Base-by-base conservation (phyloP, 768 basidiomycete genomes). In the Leccinellum albellum region DNA sequence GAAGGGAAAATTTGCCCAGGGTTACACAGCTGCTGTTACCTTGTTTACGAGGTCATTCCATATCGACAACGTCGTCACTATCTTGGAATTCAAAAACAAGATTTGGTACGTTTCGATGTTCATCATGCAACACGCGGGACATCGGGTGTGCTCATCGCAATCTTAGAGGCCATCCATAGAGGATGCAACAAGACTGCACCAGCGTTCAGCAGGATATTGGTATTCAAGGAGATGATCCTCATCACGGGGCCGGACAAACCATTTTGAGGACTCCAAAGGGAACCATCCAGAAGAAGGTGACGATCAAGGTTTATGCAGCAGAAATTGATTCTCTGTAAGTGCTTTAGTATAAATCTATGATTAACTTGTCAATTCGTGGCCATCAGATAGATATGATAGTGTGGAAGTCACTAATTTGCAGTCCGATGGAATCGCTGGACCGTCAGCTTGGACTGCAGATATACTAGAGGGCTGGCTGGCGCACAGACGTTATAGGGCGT, bases 191-290 rank as follows among this genome's bases (percentile, higher is more conserved):
- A 58, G 14, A 60, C 57, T 7, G 68, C 74, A 0, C 78, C 78
- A 0, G 65, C 72, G 1, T 76, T 74, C 55, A 76, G 75, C 54
- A 67, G 73, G n/a, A 70, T 79, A 21, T n/a, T n/a, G n/a, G n/a
- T n/a, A n/a, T 79, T 76, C 70, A 78, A 78, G 62, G 76, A 81
- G 60, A 79, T 81, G 79, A 79, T 82, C 46, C 32, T 81, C 10
- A 59, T 81, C n/a, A 66, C 78, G 1, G 60, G 65, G 0, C 60
- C 74, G 28, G 68, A 62, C 0, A 77, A 77, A 57, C 80, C 79
- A 0, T 82, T 6, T 64, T 69, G 15, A 70, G 75, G 40, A 70
- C 78, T 2, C 72, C 66, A 0, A 71, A 71, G 42, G 70, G 66
- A 26, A 67, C 62, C 3, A 56, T 64, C 14, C 63, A 60, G 33